Base-by-base conservation (phyloP, 2,329 filamentous ascomycete species). In the Colletotrichum destructivum region DNA sequence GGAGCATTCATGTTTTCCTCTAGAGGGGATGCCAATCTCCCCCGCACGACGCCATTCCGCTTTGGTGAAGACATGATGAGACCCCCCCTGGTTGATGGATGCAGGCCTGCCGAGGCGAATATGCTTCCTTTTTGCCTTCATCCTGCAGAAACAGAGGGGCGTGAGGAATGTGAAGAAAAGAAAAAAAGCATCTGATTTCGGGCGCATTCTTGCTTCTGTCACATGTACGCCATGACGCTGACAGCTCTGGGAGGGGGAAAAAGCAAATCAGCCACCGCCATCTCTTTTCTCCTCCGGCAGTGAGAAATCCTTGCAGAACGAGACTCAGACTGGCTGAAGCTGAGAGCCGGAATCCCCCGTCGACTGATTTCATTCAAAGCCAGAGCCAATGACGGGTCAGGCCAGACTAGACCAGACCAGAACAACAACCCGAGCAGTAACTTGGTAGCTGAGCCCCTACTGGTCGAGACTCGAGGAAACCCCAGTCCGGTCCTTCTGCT, bases 1-100 rank as follows among this genome's bases (percentile, higher is more conserved):
- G 31, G 31, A 8, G 31, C 31, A 31, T 9, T 9, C 31, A 26
- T 26, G 26, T 26, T 26, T 26, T 26, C 26, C 26, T 26, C 26
- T 4, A 31, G 31, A 9, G 8, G 8, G 31, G 51, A 26, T 52
- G 51, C 66, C 66, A 69, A 66, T 66, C 47, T 66, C 67, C 67
- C 67, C 67, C 67, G 67, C 67, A 70, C 67, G 62, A 70, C 47
- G 68, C 68, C 47, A 70, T 62, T 55, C 65, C 60, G 11, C 15
- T 55, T 46, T 55, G 7, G 62, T 63, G 38, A 55, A 9, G 35
- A 44, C n/a, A 23, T 16, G 46, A 56, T 40, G 35, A 38, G 31
- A 8, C 31, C 31, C 31, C 62, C 68, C 68, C 68, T 71, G 56
- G 35, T 16, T 11, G 40, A 51, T 31, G 35, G 61, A 52, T 12